Evolutionary conservation across 108 stramenopile species (phyloP), one percentile per base, ranked within the genome.

Genomic region (Cyclotella cryptica): DNA sequence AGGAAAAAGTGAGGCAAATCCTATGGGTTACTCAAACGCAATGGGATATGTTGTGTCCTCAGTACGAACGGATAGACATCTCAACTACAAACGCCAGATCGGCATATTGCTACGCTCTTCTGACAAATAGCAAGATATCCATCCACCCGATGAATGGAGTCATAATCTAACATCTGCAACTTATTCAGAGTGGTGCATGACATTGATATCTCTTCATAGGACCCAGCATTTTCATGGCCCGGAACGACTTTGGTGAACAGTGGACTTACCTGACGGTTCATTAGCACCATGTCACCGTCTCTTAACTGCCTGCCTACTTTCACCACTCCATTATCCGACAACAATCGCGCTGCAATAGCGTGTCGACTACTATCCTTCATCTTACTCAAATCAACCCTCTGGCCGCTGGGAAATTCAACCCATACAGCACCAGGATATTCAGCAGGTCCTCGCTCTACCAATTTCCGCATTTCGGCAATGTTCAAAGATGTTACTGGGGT

Each of bases 211-310:
- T 91, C 90, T 54, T 94, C 93, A 72, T 87, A 75, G 93, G 90
- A 87, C 47, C 26, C 13, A 3, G 10, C 14, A 49, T 21, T 40
- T 30, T 46, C 28, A 24, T 69, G 13, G 17, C 39, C 47, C 47
- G 29, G 14, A 15, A 49, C 60, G 1, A 9, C 66, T 64, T 30
- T 14, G 30, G 45, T 30, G 10, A 46, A 53, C 29, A 40, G 4
- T 0, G 27, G 9, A 83, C 93, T 71, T 63, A 93, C 95, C 96
- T 97, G 96, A 44, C 99, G 94, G 88, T 99, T 99, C 85, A 98
- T 94, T 10, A 99, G 78, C 67, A 99, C 90, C 85, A 93, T 90
- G 72, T 99, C 99, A 9, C 99, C 98, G 75, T 98, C 91, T 29
- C 87, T 74, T 46, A 99, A 83, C 73, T 99, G 99, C 57, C 99